phyloP scores from a whole-genome alignment of 2,329 filamentous ascomycete species.

The Ceratocystis smalleyi region DNA sequence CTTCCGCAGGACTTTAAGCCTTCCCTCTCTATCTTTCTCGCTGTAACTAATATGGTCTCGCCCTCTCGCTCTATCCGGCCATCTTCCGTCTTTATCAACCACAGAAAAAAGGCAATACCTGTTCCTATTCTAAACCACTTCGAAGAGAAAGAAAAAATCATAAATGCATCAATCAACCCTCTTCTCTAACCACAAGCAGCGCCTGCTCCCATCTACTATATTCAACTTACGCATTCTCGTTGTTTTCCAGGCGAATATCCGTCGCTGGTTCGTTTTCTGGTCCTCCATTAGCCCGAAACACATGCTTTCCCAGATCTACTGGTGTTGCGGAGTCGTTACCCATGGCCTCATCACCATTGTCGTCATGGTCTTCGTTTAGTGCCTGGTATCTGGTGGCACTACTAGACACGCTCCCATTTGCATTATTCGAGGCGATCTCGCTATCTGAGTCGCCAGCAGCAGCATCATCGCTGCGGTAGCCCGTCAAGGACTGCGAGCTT shows the following conservation, averaged over 20 bases:
- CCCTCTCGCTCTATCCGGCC: not conserved
- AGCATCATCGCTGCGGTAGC: constrained; percentile 30
- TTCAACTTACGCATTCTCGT: constrained; percentile 5
- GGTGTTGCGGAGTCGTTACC: constrained; percentile 15
- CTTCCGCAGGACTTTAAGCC: not conserved
- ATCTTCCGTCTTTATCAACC: not conserved
- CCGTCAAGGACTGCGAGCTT: constrained; percentile 22
- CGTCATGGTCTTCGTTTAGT: constrained; percentile 17
- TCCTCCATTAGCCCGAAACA: not conserved
- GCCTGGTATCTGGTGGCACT: not conserved
- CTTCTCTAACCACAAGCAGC: too few species aligned
- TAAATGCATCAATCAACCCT: not conserved
- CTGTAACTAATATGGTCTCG: not conserved
- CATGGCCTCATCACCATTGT: constrained; percentile 2
- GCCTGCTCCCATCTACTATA: too few species aligned
- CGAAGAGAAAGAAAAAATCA: not conserved
- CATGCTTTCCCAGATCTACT: constrained; percentile 1
- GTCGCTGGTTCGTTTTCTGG: constrained; percentile 13
- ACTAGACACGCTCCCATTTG: constrained; percentile 4
- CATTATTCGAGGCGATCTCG: constrained; percentile 20
- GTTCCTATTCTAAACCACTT: not conserved
- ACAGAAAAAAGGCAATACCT: not conserved
- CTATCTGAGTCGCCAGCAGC: constrained; percentile 28
- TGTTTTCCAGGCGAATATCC: constrained; percentile 17
- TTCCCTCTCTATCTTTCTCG: too few species aligned